phyloP scores from a whole-genome alignment of 768 basidiomycete species.

The Tylopilus sp. region DNA sequence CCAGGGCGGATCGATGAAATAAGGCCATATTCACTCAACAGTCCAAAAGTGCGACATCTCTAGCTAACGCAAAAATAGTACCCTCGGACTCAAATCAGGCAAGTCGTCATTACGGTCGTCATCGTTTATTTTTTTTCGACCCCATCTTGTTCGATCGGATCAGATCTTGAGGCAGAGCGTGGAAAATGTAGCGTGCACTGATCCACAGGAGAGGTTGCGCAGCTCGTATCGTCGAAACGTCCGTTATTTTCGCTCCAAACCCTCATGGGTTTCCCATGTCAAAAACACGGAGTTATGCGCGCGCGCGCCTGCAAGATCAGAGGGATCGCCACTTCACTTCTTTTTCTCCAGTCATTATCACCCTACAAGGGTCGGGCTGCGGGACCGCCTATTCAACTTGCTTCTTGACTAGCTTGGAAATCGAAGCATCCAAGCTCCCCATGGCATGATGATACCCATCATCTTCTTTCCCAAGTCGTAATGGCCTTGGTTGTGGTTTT shows the following conservation, averaged over 20 bases:
- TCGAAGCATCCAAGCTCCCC: slow-evolving; percentile 3
- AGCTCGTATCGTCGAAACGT: slow-evolving; percentile 1
- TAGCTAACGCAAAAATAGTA: neutral
- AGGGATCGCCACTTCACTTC: neutral
- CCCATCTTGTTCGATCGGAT: neutral
- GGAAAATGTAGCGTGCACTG: neutral
- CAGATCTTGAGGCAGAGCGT: slow-evolving; percentile 1
- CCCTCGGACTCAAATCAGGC: neutral
- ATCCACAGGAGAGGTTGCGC: slow-evolving; percentile 1
- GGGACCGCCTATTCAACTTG: neutral
- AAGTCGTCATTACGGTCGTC: neutral
- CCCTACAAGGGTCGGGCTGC: neutral
- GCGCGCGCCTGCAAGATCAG: neutral
- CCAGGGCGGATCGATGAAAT: no score
- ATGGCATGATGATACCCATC: neutral
- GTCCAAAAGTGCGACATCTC: no score
- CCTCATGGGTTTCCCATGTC: slow-evolving; percentile 4
- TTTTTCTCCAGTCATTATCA: neutral
- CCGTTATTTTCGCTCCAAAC: slow-evolving; percentile 25
- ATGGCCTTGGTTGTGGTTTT: neutral
- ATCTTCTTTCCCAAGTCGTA: neutral
- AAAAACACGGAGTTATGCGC: slow-evolving; percentile 3
- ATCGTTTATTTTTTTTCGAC: neutral
- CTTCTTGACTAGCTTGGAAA: slow-evolving; percentile 3
- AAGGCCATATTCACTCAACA: no score